phyloP scores from a whole-genome alignment of 2,329 filamentous ascomycete genomes.

The Dichotomopilus funicola region DNA sequence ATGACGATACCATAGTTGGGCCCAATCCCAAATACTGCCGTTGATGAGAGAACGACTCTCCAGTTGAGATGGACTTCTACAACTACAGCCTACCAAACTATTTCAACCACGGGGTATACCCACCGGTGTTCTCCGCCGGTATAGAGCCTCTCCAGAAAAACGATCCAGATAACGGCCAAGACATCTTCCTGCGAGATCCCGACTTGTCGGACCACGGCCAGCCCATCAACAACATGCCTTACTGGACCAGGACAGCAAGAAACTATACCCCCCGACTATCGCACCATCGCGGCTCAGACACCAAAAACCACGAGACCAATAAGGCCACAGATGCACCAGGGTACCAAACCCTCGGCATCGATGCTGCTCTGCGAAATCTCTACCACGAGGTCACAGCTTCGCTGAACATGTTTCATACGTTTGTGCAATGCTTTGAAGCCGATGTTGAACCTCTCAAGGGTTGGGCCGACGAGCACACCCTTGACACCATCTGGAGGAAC shows the following conservation, averaged over 20 bases:
- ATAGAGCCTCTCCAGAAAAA: background rate
- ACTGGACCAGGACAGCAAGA: background rate
- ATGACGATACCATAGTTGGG: too few relatives aligned
- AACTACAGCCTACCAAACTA: background rate
- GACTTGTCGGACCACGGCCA: slow-evolving; percentile 6
- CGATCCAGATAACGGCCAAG: background rate
- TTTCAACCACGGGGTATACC: background rate
- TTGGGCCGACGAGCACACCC: slow-evolving; percentile 15
- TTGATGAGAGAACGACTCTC: background rate
- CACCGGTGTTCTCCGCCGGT: background rate
- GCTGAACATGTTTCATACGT: slow-evolving; percentile 4
- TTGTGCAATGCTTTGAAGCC: slow-evolving; percentile 12
- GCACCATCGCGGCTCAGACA: background rate
- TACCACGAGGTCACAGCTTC: slow-evolving; percentile 7
- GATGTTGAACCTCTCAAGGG: slow-evolving; percentile 5
- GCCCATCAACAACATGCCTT: slow-evolving; percentile 3
- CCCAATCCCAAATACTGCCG: too few relatives aligned
- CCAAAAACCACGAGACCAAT: slow-evolving; percentile 1
- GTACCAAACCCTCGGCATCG: slow-evolving; percentile 4
- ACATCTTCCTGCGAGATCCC: background rate
- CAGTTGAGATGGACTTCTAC: slow-evolving; percentile 1
- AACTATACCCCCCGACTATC: background rate
- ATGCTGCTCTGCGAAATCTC: slow-evolving; percentile 13
- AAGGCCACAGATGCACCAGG: background rate
- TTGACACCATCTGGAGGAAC: slow-evolving; percentile 16